Conservation (phyloP, 768 basidiomycete species). For the Epithele typhae region DNA sequence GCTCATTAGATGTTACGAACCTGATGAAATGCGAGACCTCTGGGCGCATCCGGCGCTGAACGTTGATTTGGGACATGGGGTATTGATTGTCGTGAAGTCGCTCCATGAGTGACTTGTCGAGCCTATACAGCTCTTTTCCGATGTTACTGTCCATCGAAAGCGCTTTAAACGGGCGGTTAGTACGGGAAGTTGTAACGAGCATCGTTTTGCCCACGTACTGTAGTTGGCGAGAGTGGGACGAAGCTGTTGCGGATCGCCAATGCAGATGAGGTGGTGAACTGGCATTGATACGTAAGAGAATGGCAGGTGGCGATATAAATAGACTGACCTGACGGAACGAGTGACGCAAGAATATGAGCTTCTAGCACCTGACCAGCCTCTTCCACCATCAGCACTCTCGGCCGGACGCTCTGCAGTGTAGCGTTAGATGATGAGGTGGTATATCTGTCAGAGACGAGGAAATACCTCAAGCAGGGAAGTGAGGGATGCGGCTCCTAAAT, state of each 20-base stretch:
- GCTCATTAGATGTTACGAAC: slow-evolving; percentile 23
- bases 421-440: no score
- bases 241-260: slow-evolving; percentile 78
- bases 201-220: slow-evolving; percentile 45
- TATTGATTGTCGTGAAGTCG: slow-evolving; percentile 53
- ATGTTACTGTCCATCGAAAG: slow-evolving; percentile 65
- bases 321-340: slow-evolving; percentile 35
- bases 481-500: slow-evolving; percentile 65
- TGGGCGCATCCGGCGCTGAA: slow-evolving; percentile 75
- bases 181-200: no score
- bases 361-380: slow-evolving; percentile 83
- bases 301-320: background rate
- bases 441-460: no score
- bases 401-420: slow-evolving; percentile 44
- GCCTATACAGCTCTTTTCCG: slow-evolving; percentile 52
- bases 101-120: slow-evolving; percentile 69
- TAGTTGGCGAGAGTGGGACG: slow-evolving; percentile 65
- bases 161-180: no score
- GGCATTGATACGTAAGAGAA: background rate
- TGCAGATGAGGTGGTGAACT: slow-evolving; percentile 70
- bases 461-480: slow-evolving; percentile 51
- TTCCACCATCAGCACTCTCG: slow-evolving; percentile 66
- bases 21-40: slow-evolving; percentile 58
- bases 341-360: slow-evolving; percentile 62
- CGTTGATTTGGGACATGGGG: slow-evolving; percentile 63